Conservation (phyloP, 768 basidiomycete species). For the Suillus placidus region DNA sequence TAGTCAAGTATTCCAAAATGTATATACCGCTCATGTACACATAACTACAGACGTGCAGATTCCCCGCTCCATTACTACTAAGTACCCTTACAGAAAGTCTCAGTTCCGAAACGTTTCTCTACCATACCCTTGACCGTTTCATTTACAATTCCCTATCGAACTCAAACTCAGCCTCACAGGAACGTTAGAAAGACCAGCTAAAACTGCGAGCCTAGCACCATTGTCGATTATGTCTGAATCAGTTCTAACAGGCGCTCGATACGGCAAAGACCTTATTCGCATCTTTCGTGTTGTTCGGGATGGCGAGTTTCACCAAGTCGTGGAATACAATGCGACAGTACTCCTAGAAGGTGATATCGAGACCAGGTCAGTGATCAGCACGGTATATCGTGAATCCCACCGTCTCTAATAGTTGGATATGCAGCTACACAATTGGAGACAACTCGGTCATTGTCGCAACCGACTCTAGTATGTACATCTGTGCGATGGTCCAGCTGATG, state of each 20-base stretch:
- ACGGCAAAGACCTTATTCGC: conserved; percentile 89
- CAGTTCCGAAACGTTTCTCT: too few species aligned
- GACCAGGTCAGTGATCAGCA: conserved; percentile 50
- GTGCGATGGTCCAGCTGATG: neutral
- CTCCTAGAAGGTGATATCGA: conserved; percentile 85
- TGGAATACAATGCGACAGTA: conserved; percentile 82
- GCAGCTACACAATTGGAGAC: conserved; percentile 85
- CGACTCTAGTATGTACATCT: conserved; percentile 70
- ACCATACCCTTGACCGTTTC: too few species aligned
- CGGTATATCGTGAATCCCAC: neutral
- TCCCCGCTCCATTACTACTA: too few species aligned
- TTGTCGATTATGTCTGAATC: conserved; percentile 15
- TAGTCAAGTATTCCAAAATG: too few species aligned
- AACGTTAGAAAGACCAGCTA: neutral
- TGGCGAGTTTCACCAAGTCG: conserved; percentile 66
- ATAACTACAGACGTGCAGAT: too few species aligned
- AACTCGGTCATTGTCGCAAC: conserved; percentile 90
- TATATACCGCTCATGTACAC: too few species aligned
- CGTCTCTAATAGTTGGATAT: neutral
- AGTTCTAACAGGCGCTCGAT: conserved; percentile 55
- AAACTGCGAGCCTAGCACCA: neutral
- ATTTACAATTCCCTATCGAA: too few species aligned
- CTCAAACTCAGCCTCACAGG: too few species aligned
- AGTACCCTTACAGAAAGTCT: too few species aligned
- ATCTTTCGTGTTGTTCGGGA: conserved; percentile 84